Evolutionary conservation across 176 grass and related monocot species (phyloP), one percentile per base, ranked within the genome.

Genomic region (Tillandsia fasciculata): DNA sequence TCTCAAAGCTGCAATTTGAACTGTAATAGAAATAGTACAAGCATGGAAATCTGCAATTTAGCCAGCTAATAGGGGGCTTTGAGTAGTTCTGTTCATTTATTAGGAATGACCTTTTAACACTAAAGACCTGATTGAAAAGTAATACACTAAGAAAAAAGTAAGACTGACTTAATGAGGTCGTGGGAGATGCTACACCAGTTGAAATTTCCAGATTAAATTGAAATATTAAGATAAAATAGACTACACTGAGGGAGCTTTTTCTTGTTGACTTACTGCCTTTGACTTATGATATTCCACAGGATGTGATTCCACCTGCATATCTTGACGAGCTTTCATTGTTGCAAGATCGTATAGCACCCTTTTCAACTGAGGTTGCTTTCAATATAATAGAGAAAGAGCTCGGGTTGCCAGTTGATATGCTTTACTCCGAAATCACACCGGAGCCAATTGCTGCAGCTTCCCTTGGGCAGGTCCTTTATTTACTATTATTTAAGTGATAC

Each of bases 301-400:
- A 96, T 81, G 89, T 96, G 74, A 85, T 96, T 85, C 93, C 93
- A 74, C 93, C 93, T 66, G 84, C 86, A 48, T 96, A 92, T 81
- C 81, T 96, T 72, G 88, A 89, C 52, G 81, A 96, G 18, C 92
- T 96, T 75, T 91, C 92, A 20, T 76, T 92, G 54, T 83, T 96
- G 80, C 93, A 90, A 83, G 93, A 96, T 70, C 88, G 89, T 58
- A 92, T 96, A 76, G 76, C 86, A 74, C 89, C 93, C 69, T 96
- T 96, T 80, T 92, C 93, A 68, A 92, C 86, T 48, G 77, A 96
- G 71, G 74, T 78, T 78, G 93, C 89, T 80, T 96, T 96, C 69
- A 85, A 65, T 72, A 96, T 92, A 75, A 96, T 96, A 78, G 93
- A 96, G 64, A 84, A 87, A 73, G 93, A 96, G 71, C 79, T 96